phyloP scores from a whole-genome alignment of 306 rosid species.

The Citrullus mucosospermus region DNA sequence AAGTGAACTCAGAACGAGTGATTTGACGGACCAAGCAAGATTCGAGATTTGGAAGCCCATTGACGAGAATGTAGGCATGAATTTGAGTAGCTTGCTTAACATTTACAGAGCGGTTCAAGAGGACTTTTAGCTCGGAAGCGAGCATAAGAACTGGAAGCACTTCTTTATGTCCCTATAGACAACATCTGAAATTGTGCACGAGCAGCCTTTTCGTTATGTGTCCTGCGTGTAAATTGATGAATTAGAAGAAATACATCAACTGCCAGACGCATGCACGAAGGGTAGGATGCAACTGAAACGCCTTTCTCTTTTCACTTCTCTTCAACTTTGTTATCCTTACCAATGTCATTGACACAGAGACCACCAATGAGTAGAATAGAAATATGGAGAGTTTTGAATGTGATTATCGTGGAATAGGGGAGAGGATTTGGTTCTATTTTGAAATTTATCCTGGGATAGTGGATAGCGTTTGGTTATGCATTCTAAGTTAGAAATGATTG shows the following conservation, averaged over 20 bases:
- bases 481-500: too few relatives aligned
- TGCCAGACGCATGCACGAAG: background rate
- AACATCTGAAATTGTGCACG: slow-evolving; percentile 64
- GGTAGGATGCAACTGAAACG: background rate
- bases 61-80: slow-evolving; percentile 35
- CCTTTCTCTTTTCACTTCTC: background rate
- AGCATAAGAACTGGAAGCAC: slow-evolving; percentile 12
- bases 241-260: background rate
- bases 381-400: background rate
- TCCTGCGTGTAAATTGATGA: slow-evolving; percentile 26
- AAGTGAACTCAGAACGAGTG: slow-evolving; percentile 21
- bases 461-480: too few relatives aligned
- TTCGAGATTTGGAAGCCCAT: slow-evolving; percentile 24
- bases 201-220: slow-evolving; percentile 28
- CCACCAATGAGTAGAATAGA: background rate
- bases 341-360: background rate
- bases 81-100: slow-evolving; percentile 44
- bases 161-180: slow-evolving; percentile 59
- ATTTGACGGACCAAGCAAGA: slow-evolving; percentile 38
- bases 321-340: background rate
- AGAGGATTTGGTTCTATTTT: too few relatives aligned
- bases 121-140: slow-evolving; percentile 17
- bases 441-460: too few relatives aligned
- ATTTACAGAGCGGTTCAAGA: slow-evolving; percentile 25
- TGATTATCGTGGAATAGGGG: too few relatives aligned